These are phyloP conservation scores for Plasmodium blacklocki DNA, from an alignment of 169 alveolate species.

Conservation along the genomic window DNA sequence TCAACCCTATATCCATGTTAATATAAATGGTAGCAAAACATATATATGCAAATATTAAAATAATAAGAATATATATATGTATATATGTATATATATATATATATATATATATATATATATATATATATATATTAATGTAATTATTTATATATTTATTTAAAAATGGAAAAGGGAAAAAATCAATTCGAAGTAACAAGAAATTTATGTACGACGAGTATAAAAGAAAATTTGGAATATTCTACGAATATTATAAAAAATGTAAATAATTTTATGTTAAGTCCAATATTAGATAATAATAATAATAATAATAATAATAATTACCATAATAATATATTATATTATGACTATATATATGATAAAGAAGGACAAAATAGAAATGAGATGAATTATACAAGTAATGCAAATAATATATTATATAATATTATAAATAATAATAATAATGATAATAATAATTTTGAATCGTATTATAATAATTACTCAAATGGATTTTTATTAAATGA, in stretches of 20 bases:
- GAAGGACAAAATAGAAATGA: neutral
- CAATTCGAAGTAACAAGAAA: conserved; percentile 67
- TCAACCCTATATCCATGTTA: no score
- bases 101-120: no score
- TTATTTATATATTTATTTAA: neutral
- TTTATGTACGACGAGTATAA: conserved; percentile 34
- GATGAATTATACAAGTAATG: neutral
- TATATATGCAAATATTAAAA: neutral
- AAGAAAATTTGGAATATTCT: conserved; percentile 37
- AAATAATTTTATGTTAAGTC: conserved; percentile 3
- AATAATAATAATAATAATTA: neutral
- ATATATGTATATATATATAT: no score
- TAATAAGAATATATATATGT: neutral
- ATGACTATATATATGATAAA: neutral
- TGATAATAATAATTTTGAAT: neutral
- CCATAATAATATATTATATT: neutral
- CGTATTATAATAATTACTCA: neutral
- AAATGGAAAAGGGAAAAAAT: conserved; percentile 33
- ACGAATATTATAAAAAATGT: conserved; percentile 39
- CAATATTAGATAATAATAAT: neutral
- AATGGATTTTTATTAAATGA: neutral
- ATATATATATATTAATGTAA: no score
- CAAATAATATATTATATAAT: neutral
- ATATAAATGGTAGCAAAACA: no score
- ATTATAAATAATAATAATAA: neutral